Evolutionary conservation across 1,284 basidiomycete genomes (phyloP).

Genomic region (Hypsizygus ulmarius): DNA sequence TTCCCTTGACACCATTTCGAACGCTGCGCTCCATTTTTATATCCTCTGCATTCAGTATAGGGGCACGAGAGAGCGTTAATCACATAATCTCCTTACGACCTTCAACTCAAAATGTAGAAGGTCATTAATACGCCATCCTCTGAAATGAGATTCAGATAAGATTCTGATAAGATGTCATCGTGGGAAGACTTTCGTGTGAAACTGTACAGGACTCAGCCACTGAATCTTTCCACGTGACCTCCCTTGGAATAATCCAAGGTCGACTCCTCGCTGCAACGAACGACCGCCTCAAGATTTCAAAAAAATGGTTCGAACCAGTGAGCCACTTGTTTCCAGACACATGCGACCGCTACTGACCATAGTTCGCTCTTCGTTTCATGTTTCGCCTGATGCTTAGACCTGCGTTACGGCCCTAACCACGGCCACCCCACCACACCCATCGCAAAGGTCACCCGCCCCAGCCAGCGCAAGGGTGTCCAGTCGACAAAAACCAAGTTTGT

Average conservation of each 20-base stretch:
- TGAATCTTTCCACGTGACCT: conserved; percentile 30
- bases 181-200: conserved; percentile 19
- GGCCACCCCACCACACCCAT: conserved; percentile 92
- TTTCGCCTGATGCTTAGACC: conserved; percentile 52
- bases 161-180: not conserved
- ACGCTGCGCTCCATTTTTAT: not conserved
- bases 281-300: conserved; percentile 57
- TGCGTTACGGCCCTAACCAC: conserved; percentile 89
- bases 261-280: conserved; percentile 29
- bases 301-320: conserved; percentile 73
- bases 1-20: not conserved
- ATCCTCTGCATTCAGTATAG: not conserved
- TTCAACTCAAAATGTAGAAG: too few species aligned
- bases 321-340: conserved; percentile 26
- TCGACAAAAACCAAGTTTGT: conserved; percentile 89
- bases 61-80: too few species aligned
- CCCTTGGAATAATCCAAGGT: conserved; percentile 13
- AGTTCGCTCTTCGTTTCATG: conserved; percentile 7
- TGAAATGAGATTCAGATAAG: too few species aligned
- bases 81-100: too few species aligned
- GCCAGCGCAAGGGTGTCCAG: conserved; percentile 89
- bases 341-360: not conserved
- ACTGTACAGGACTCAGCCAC: conserved; percentile 40
- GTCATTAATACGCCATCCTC: too few species aligned
- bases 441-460: conserved; percentile 76